Evolutionary conservation across 2,329 filamentous ascomycete species (phyloP), one percentile per base, ranked within the genome.

Genomic region (Nemania diffusa): DNA sequence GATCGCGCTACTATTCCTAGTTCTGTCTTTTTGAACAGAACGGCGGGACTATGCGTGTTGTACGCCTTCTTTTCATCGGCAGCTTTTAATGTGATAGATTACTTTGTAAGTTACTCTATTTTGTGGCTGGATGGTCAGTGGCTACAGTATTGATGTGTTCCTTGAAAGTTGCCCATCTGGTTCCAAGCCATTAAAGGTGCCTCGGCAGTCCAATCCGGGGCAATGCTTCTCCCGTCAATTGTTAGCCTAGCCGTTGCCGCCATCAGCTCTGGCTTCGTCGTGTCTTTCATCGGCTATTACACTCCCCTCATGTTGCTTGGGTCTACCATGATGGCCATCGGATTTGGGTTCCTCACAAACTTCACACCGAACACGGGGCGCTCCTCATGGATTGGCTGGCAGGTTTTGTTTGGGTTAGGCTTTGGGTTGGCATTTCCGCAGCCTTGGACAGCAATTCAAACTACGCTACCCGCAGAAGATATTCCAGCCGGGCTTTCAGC

Each of bases 161-260:
- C n/a, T 24, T 50, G 8, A 62, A 44, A 68, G 56, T 29, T 68
- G 52, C 66, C 66, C 15, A 65, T 68, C 17, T 68, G 66, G 66
- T 68, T 68, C 26, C 66, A 68, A 61, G 66, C 66, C 15, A 62
- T 68, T 13, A 57, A 61, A 27, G 62, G 66, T 2, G 66, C 61
- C 26, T 65, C 62, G 15, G 66, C 62, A 32, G 58, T 40, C 3
- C 11, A 52, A 17, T 68, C 62, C 32, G 66, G 62, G 9, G 53
- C 42, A 0, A 62, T 62, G 63, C 57, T 62, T 63, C 58, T 69
- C 22, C 63, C 66, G 11, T 56, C 58, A 5, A 66, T 69, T n/a
- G 22, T 66, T 15, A 34, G 58, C 22, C 58, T 69, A 3, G n/a
- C 63, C 5, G 29, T 69, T 26, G 55, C 58, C 15, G 52, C 66